Percentiles rank a stretch among this genome's conserved stretches.
Evolutionary conservation across 192 early-diverging fungal genomes (phyloP).

Genomic region (Coemansia sp.): DNA sequence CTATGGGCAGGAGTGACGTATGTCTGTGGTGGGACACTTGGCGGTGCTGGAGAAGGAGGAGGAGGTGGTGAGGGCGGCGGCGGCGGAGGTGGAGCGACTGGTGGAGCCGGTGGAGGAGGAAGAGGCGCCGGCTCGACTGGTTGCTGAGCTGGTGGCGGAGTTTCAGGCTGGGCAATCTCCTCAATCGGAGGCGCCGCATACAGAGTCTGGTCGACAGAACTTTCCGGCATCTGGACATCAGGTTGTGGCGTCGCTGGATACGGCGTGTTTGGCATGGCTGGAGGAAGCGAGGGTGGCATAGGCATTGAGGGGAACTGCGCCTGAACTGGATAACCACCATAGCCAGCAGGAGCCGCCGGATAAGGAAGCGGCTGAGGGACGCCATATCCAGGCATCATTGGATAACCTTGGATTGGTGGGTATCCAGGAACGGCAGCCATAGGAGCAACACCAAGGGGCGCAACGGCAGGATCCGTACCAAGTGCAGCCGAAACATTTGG

Average conservation of each 20-base stretch:
- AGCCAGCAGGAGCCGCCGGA: background rate
- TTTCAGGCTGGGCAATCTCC: background rate
- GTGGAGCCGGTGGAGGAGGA: conserved; percentile 3
- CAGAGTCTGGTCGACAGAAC: background rate
- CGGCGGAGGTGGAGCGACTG: conserved; percentile 3
- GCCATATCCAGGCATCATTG: conserved; percentile 1
- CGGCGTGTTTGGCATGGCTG: background rate
- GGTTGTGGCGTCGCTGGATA: conserved; percentile 12
- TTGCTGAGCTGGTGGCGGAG: background rate
- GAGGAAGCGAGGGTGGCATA: background rate
- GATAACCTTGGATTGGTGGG: background rate
- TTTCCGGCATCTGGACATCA: background rate
- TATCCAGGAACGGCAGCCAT: background rate
- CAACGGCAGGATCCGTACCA: conserved; percentile 10
- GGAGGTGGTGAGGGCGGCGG: background rate
- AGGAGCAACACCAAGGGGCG: background rate
- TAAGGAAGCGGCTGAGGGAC: background rate
- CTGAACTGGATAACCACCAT: conserved; percentile 4
- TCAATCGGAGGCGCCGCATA: conserved; percentile 13
- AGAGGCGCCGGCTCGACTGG: background rate
- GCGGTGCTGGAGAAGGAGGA: background rate
- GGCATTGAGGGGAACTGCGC: conserved; percentile 4
- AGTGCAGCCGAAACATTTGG: conserved; percentile 30
- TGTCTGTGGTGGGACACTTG: background rate
- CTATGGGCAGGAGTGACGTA: background rate